A percentile compares a stretch with the other conserved stretches of the same genome.
These are phyloP conservation scores for Penicillium sclerotigenum DNA, from an alignment of 2,329 filamentous ascomycete genomes.

Conservation along the genomic window DNA sequence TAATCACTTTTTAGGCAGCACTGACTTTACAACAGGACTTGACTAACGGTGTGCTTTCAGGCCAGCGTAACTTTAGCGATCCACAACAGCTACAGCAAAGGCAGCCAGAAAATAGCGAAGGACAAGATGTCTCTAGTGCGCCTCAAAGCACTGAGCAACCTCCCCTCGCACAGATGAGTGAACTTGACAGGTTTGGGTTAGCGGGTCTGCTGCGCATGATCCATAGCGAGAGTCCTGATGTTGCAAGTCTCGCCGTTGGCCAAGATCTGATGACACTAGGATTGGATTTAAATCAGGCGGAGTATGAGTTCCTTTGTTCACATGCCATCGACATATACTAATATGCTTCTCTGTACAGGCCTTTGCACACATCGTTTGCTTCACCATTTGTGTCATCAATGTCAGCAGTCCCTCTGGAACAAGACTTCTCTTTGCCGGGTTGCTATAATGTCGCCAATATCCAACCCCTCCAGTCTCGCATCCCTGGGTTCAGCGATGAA, in stretches of 20 bases:
- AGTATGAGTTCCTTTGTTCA: conserved; percentile 43
- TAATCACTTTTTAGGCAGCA: neutral
- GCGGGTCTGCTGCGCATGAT: conserved; percentile 59
- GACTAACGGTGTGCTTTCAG: conserved; percentile 32
- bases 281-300: conserved; percentile 61
- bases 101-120: conserved; percentile 37
- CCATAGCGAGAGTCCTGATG: conserved; percentile 52
- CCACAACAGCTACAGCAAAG: conserved; percentile 36
- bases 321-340: conserved; percentile 11
- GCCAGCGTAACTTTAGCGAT: conserved; percentile 32
- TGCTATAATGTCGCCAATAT: conserved; percentile 67
- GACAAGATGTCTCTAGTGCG: conserved; percentile 34
- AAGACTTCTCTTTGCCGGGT: conserved; percentile 60
- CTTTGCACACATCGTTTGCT: conserved; percentile 61
- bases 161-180: conserved; percentile 56
- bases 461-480: conserved; percentile 57
- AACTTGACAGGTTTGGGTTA: conserved; percentile 59
- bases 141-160: conserved; percentile 38
- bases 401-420: conserved; percentile 58
- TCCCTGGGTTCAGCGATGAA: conserved; percentile 60
- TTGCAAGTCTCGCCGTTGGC: conserved; percentile 56
- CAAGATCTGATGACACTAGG: conserved; percentile 63
- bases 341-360: conserved; percentile 38
- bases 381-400: conserved; percentile 59
- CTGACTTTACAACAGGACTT: conserved; percentile 34